Evolutionary conservation across 163 green algal species (phyloP), one percentile per base, ranked within the genome.

Genomic region (Scenedesmus sp.): DNA sequence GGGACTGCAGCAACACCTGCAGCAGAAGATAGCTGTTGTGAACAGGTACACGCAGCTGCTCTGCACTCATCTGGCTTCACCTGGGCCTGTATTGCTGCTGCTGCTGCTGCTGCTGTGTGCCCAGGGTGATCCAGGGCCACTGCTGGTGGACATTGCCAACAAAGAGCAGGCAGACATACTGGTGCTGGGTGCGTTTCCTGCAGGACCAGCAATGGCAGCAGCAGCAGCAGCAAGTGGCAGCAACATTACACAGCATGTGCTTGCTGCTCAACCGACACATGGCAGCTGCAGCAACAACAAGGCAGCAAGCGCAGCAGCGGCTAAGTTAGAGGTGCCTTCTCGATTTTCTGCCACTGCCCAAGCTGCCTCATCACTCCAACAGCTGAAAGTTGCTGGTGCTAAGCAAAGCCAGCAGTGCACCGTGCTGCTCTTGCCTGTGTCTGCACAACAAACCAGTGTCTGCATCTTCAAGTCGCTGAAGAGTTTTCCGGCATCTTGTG

Each of bases 91-190:
- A 30, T 37, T 76, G 9, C 7, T 72, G 30, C 18, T 18, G 30
- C 30, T 40, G 30, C 30, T 76, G 30, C 30, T 76, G 65, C 30
- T 76, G 65, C 30, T 76, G 65, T 10, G 56, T 68, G 56, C 59
- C 24, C 82, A 92, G 82, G 89, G 89, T 40, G 89, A 89, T 42
- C 37, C 89, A 33, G 89, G 51, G 26, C 68, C 49, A 33, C 22
- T 86, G 65, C 43, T 92, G 24, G 89, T 89, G 10, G 89, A 89
- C 61, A 79, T 86, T 86, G 61, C 53, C 46, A 85, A 89, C 82
- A 79, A 81, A 37, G 89, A 92, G 89, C 68, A 81, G 42, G 72
- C 72, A 30, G 82, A 89, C 53, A 85, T 92, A 20, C 26, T 92
- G 0, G 89, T 92, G 51, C 82, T 92, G n/a, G 89, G 88, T 92